phyloP scores from a whole-genome alignment of 225 moss, liverwort and hornwort genomes.

The Antitrichia curtipendula region DNA sequence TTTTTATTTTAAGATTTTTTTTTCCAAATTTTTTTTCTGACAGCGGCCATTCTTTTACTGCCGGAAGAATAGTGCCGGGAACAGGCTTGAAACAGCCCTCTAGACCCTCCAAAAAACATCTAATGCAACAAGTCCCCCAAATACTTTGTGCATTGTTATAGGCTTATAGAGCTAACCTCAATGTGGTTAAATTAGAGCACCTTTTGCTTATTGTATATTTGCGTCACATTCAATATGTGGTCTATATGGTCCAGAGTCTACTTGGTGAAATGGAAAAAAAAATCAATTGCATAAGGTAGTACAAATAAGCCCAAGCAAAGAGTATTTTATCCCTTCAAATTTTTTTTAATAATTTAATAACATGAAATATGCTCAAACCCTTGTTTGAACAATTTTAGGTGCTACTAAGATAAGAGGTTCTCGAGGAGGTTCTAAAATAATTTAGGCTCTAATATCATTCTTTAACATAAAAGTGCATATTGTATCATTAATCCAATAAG shows the following conservation, averaged over 20 bases:
- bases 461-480: not conserved
- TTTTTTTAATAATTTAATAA: no score
- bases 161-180: not conserved
- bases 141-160: not conserved
- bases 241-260: not conserved
- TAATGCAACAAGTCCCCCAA: not conserved
- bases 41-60: no score
- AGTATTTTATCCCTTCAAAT: not conserved
- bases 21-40: no score
- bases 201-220: not conserved
- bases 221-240: not conserved
- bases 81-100: no score
- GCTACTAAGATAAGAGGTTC: not conserved
- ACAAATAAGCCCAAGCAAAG: not conserved
- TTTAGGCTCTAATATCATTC: not conserved
- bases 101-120: no score
- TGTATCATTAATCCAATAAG: not conserved
- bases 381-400: not conserved
- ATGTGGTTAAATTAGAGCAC: not conserved
- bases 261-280: not conserved
- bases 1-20: no score
- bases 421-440: not conserved
- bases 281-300: not conserved
- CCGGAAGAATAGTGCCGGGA: no score
- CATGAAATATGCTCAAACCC: accelerated